Conservation (phyloP, 148 eudicot genomes). For the Nyssa sinensis region DNA sequence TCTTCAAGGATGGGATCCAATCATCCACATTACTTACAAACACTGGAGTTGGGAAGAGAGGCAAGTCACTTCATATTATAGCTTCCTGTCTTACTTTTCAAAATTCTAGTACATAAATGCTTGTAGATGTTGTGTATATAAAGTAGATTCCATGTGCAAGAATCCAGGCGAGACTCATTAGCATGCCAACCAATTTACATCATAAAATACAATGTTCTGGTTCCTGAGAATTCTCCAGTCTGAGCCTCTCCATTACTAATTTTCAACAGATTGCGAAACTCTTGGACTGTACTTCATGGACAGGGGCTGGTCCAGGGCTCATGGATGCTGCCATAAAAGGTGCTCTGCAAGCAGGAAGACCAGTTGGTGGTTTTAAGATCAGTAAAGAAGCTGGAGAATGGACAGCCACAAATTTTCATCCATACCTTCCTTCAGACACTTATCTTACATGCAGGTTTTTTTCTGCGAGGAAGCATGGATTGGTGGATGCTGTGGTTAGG, state of each 20-base stretch:
- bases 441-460: constrained; percentile 94
- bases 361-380: constrained; percentile 91
- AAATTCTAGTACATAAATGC: background rate
- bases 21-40: constrained; percentile 73
- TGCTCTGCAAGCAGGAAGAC: constrained; percentile 77
- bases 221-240: background rate
- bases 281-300: constrained; percentile 84
- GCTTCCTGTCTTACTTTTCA: background rate
- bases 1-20: constrained; percentile 70
- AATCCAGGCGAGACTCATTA: background rate
- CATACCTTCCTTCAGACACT: constrained; percentile 65
- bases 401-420: constrained; percentile 75
- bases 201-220: background rate
- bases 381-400: constrained; percentile 92
- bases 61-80: constrained; percentile 32
- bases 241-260: background rate
- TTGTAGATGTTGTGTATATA: background rate
- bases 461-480: constrained; percentile 92
- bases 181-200: background rate
- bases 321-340: constrained; percentile 96
- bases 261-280: constrained; percentile 61
- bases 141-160: background rate
- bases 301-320: constrained; percentile 97
- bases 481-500: constrained; percentile 94
- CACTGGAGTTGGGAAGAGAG: constrained; percentile 63